Evolutionary conservation across 2,329 filamentous ascomycete species (phyloP).

Genomic region (Aspergillus fijiensis): DNA sequence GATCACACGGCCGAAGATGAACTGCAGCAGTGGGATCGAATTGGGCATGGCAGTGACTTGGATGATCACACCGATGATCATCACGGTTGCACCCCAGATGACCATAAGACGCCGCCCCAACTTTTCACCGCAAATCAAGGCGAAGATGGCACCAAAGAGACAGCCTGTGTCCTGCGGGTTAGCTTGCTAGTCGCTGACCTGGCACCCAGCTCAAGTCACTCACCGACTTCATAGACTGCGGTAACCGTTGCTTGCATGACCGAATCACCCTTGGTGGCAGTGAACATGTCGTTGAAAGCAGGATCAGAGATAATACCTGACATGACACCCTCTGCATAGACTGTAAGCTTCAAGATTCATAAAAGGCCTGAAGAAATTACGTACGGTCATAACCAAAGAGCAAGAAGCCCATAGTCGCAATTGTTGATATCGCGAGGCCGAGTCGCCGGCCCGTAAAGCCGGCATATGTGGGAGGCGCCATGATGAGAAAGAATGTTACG

Average conservation of each 20-base stretch:
- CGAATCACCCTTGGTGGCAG: constrained; percentile 37
- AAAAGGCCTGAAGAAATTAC: constrained; percentile 12
- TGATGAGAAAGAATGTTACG: constrained; percentile 26
- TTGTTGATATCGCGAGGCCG: constrained; percentile 58
- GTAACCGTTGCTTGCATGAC: constrained; percentile 39
- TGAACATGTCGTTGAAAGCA: constrained; percentile 36
- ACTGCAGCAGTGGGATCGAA: constrained; percentile 18
- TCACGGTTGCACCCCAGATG: constrained; percentile 16
- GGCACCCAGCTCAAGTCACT: neutral
- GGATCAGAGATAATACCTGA: constrained; percentile 39
- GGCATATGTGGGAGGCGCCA: constrained; percentile 54
- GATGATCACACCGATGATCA: constrained; percentile 20
- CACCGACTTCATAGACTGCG: constrained; percentile 33
- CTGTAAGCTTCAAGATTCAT: neutral
- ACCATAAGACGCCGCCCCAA: constrained; percentile 19
- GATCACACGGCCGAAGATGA: constrained; percentile 21
- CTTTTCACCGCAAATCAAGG: constrained; percentile 16
- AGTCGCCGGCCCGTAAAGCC: constrained; percentile 60
- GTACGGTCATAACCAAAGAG: constrained; percentile 59
- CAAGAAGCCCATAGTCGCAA: constrained; percentile 64
- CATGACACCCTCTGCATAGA: constrained; percentile 38
- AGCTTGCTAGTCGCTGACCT: neutral
- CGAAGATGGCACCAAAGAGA: constrained; percentile 16
- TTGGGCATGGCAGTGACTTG: constrained; percentile 19
- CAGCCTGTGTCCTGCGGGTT: constrained; percentile 6